A percentile compares a stretch with the other conserved stretches of the same genome.
These are phyloP conservation scores for Ustilago lituana DNA, from an alignment of 1,284 basidiomycete species.

Conservation along the genomic window DNA sequence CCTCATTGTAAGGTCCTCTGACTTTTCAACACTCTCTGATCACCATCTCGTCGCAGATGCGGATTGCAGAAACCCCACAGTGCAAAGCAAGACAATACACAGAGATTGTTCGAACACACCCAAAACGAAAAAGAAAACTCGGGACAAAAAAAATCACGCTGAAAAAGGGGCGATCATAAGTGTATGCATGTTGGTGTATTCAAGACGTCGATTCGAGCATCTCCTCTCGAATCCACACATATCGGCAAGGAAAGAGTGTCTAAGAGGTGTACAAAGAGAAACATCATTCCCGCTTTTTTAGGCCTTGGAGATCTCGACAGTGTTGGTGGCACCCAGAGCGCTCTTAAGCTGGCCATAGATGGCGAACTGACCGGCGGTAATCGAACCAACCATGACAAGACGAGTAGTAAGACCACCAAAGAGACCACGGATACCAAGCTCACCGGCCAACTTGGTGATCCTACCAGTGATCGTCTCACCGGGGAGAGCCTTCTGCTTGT, in stretches of 20 bases:
- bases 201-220: too few species aligned
- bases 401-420: slow-evolving; percentile 70
- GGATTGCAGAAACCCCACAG: too few species aligned
- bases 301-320: slow-evolving; percentile 62
- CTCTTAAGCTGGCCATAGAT: slow-evolving; percentile 71
- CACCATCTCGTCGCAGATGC: too few species aligned
- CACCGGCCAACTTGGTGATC: slow-evolving; percentile 69
- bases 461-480: slow-evolving; percentile 71
- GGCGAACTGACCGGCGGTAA: slow-evolving; percentile 71
- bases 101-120: too few species aligned
- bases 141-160: too few species aligned
- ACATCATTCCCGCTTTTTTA: too few species aligned
- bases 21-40: too few species aligned
- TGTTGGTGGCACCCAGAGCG: slow-evolving; percentile 70
- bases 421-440: slow-evolving; percentile 71
- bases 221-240: too few species aligned
- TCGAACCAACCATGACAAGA: slow-evolving; percentile 69
- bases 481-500: slow-evolving; percentile 73
- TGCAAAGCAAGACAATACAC: not conserved
- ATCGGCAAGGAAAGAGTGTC: too few species aligned
- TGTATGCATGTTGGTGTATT: too few species aligned
- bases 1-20: too few species aligned
- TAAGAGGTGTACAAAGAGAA: too few species aligned
- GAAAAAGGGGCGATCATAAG: not conserved
- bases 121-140: not conserved